Evolutionary conservation across 163 green algal species (phyloP).

Genomic region (Scenedesmus sp.): DNA sequence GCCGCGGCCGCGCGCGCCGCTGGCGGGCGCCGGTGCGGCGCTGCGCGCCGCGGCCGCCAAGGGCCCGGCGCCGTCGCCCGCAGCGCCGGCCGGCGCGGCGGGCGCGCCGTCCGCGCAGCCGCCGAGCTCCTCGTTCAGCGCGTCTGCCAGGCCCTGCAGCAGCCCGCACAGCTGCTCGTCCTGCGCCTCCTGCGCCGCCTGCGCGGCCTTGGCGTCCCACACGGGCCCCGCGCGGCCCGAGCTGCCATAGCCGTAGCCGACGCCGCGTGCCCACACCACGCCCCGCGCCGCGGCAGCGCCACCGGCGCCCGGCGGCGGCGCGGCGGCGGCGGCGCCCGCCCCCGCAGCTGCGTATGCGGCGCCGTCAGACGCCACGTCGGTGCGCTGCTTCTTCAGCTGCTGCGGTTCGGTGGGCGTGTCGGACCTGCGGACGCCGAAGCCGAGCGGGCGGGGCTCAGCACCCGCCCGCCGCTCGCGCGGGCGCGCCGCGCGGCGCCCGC

Average conservation of each 20-base stretch:
- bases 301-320: background rate
- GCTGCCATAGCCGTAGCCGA: conserved; percentile 68
- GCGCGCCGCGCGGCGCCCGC: no score
- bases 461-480: no score
- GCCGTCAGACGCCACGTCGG: background rate
- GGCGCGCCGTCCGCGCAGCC: background rate
- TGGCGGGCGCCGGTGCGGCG: no score
- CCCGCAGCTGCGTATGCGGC: background rate
- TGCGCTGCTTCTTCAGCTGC: conserved; percentile 38
- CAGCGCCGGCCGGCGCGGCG: no score
- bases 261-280: conserved; percentile 70
- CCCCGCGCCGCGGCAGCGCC: background rate
- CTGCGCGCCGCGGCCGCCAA: no score
- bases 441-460: no score
- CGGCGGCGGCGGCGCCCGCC: background rate
- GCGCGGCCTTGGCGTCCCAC: conserved; percentile 69
- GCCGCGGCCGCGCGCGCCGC: no score
- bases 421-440: conserved; percentile 27
- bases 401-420: background rate
- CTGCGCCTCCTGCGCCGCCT: conserved; percentile 69
- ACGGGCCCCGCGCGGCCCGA: conserved; percentile 7
- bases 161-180: conserved; percentile 70
- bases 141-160: conserved; percentile 50
- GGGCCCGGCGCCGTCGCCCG: no score
- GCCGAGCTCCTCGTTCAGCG: conserved; percentile 45